Conservation (phyloP, 495 filamentous ascomycete species). For the Lasiosphaeria hispida region DNA sequence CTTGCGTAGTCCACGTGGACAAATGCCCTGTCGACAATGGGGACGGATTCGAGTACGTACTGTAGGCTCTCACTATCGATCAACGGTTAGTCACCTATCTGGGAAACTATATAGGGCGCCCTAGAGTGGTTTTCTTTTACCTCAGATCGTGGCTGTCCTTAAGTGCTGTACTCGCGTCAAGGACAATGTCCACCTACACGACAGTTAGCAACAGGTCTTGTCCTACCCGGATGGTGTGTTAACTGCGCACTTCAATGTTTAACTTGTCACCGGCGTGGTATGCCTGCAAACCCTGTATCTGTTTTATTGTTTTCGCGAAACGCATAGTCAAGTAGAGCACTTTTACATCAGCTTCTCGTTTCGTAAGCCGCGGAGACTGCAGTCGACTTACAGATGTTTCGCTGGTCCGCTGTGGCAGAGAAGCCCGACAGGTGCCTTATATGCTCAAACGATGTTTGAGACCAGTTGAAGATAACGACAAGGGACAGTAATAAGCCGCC, state of each 20-base stretch:
- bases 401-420: constrained; percentile 73
- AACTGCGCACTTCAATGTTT: constrained; percentile 57
- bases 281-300: constrained; percentile 83
- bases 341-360: constrained; percentile 10
- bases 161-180: constrained; percentile 74
- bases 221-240: too few relatives aligned
- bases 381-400: constrained; percentile 59
- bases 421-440: constrained; percentile 82
- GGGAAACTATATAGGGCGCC: too few relatives aligned
- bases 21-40: constrained; percentile 64
- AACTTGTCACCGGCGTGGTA: constrained; percentile 90
- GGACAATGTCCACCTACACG: constrained; percentile 58
- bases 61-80: constrained; percentile 67
- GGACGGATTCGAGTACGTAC: constrained; percentile 87
- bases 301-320: constrained; percentile 83
- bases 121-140: constrained; percentile 10
- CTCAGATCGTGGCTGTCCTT: constrained; percentile 87
- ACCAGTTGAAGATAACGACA: constrained; percentile 86
- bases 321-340: constrained; percentile 91
- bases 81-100: too few relatives aligned
- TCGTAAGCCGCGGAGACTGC: too few relatives aligned
- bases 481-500: constrained; percentile 78
- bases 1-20: constrained; percentile 81
- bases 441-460: constrained; percentile 68
- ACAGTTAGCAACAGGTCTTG: too few relatives aligned